Evolutionary conservation across 139 green algal species (phyloP).

Genomic region (Mychonastes homosphaera): DNA sequence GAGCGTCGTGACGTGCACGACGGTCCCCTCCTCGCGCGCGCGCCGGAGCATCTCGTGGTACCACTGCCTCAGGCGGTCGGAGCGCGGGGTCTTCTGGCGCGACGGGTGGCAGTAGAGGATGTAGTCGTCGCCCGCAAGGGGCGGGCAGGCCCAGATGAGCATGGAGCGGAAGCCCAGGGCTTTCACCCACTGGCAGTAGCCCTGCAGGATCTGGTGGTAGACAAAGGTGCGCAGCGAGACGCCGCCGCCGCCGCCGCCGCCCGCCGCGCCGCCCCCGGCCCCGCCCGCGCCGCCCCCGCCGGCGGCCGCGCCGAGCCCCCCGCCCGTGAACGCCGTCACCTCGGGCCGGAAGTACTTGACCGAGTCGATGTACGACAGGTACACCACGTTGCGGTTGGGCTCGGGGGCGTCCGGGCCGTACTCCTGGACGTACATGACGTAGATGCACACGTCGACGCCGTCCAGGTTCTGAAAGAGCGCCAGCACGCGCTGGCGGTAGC

Average conservation of each 20-base stretch:
- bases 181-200: slow-evolving; percentile 84
- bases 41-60: slow-evolving; percentile 82
- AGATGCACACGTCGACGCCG: slow-evolving; percentile 88
- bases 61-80: slow-evolving; percentile 81
- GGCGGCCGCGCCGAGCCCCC: not conserved
- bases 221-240: slow-evolving; percentile 84
- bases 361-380: slow-evolving; percentile 95
- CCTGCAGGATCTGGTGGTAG: slow-evolving; percentile 93
- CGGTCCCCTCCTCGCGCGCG: slow-evolving; percentile 48
- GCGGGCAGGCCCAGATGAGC: slow-evolving; percentile 99
- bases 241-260: slow-evolving; percentile 1
- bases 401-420: slow-evolving; percentile 71
- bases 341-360: slow-evolving; percentile 97
- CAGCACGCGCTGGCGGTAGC: slow-evolving; percentile 89
- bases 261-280: not conserved
- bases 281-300: slow-evolving; percentile 10
- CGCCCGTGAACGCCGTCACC: slow-evolving; percentile 17
- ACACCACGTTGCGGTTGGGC: slow-evolving; percentile 83
- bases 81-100: slow-evolving; percentile 87
- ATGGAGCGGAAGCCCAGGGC: slow-evolving; percentile 79
- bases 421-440: slow-evolving; percentile 88
- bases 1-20: slow-evolving; percentile 79
- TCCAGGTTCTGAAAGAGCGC: slow-evolving; percentile 91
- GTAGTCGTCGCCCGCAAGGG: slow-evolving; percentile 95
- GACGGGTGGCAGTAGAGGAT: slow-evolving; percentile 97